phyloP scores from a whole-genome alignment of 2,329 filamentous ascomycete genomes.

The Ascosphaera apis region DNA sequence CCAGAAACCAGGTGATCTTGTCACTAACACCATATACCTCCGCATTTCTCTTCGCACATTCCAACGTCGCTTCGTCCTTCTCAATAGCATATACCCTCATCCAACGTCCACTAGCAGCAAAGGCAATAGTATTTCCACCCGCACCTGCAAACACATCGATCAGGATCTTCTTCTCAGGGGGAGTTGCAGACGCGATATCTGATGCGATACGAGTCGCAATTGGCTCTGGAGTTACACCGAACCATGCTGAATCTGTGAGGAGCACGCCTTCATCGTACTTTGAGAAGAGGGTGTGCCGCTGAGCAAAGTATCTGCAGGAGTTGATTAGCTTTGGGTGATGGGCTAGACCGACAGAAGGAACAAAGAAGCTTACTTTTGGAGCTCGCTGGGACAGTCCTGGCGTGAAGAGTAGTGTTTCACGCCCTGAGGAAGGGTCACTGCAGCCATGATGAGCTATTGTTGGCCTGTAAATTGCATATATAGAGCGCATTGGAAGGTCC shows the following conservation, averaged over 20 bases:
- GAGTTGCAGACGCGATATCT: constrained; percentile 35
- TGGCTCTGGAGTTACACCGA: constrained; percentile 83
- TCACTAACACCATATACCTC: constrained; percentile 56
- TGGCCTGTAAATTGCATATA: too few species aligned
- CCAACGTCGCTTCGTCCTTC: constrained; percentile 53
- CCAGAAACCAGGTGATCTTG: constrained; percentile 65
- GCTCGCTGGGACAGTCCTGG: constrained; percentile 54
- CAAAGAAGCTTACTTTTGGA: constrained; percentile 47
- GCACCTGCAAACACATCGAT: constrained; percentile 82
- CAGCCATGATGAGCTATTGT: neutral
- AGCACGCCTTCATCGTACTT: constrained; percentile 69
- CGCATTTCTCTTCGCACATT: constrained; percentile 84
- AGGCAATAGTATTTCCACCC: constrained; percentile 87
- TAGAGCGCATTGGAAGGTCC: too few species aligned
- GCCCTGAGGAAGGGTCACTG: constrained; percentile 26
- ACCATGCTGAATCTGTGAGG: constrained; percentile 91
- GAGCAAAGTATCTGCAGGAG: constrained; percentile 55
- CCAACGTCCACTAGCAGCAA: constrained; percentile 62
- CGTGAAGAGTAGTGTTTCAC: constrained; percentile 54
- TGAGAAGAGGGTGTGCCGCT: constrained; percentile 70
- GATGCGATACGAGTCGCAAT: constrained; percentile 45
- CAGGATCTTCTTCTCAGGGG: constrained; percentile 37
- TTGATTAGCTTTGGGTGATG: constrained; percentile 2
- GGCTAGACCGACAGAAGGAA: neutral
- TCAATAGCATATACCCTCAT: constrained; percentile 72